phyloP scores from a whole-genome alignment of 306 rosid species.

The Prunus mume region DNA sequence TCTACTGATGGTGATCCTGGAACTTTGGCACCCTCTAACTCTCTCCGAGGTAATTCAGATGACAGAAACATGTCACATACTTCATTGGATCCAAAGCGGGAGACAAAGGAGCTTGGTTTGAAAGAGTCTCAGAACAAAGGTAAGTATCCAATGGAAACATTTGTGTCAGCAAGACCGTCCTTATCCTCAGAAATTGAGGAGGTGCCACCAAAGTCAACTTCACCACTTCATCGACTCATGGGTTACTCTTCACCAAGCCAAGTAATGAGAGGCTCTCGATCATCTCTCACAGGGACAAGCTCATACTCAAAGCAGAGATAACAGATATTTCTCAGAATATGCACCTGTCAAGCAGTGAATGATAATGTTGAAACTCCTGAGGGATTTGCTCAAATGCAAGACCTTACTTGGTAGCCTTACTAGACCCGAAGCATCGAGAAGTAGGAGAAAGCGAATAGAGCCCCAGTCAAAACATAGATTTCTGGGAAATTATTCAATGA shows the following conservation, averaged over 20 bases:
- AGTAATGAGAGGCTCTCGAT: constrained; percentile 45
- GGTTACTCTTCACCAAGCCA: constrained; percentile 77
- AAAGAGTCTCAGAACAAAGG: constrained; percentile 32
- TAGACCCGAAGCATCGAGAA: neutral
- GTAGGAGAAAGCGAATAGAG: neutral
- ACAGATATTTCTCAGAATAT: neutral
- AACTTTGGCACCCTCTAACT: constrained; percentile 27
- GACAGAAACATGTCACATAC: constrained; percentile 22
- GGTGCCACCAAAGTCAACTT: constrained; percentile 27
- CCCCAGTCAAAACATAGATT: neutral
- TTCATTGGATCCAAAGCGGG: constrained; percentile 25
- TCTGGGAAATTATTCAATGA: neutral
- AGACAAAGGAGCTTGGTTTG: constrained; percentile 31
- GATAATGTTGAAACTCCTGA: neutral
- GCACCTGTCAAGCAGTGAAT: neutral
- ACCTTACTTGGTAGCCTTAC: neutral
- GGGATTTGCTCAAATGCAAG: neutral
- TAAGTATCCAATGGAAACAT: constrained; percentile 15
- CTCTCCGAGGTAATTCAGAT: constrained; percentile 29
- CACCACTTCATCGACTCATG: constrained; percentile 82
- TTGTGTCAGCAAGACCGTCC: constrained; percentile 32
- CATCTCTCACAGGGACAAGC: constrained; percentile 28
- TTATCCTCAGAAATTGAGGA: constrained; percentile 39
- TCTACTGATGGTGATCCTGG: constrained; percentile 58
- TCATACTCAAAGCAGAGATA: constrained; percentile 25